These are phyloP conservation scores for Vitis hybrid DNA, from an alignment of 177 flowering plant species.

Conservation along the genomic window DNA sequence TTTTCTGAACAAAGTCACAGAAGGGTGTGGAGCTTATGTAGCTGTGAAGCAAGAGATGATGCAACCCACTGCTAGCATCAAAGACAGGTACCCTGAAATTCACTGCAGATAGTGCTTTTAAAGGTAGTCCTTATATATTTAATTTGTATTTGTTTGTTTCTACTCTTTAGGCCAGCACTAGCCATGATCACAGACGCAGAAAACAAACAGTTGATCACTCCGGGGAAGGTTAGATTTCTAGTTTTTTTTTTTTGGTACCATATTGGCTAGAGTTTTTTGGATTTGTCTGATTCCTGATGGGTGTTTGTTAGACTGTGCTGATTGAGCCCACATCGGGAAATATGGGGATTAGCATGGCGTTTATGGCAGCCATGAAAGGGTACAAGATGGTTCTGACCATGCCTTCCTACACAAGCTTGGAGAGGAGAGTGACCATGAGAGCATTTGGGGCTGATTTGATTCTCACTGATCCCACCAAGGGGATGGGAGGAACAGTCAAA, in stretches of 20 bases:
- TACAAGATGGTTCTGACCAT: constrained; percentile 85
- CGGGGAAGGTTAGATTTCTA: constrained; percentile 63
- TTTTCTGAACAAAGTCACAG: constrained; percentile 82
- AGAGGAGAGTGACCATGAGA: constrained; percentile 88
- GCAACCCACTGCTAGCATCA: constrained; percentile 93
- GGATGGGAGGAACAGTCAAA: constrained; percentile 92
- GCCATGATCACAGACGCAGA: constrained; percentile 90
- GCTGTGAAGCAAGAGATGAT: constrained; percentile 94
- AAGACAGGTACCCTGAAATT: constrained; percentile 65
- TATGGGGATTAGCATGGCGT: constrained; percentile 94
- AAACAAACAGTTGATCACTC: constrained; percentile 57
- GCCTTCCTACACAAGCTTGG: constrained; percentile 98
- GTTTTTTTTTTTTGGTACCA: neutral
- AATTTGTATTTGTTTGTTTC: neutral
- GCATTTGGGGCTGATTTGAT: constrained; percentile 91
- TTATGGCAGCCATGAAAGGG: constrained; percentile 91
- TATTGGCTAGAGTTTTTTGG: neutral
- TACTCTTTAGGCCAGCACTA: constrained; percentile 52
- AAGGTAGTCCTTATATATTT: too few relatives aligned
- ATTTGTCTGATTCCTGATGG: neutral
- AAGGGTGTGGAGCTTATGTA: constrained; percentile 91
- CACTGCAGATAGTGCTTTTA: too few relatives aligned
- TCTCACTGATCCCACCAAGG: constrained; percentile 83
- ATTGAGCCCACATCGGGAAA: constrained; percentile 98
- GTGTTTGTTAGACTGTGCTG: constrained; percentile 55